phyloP scores from a whole-genome alignment of 257 asterid species.

The Galeopsis tetrahit region DNA sequence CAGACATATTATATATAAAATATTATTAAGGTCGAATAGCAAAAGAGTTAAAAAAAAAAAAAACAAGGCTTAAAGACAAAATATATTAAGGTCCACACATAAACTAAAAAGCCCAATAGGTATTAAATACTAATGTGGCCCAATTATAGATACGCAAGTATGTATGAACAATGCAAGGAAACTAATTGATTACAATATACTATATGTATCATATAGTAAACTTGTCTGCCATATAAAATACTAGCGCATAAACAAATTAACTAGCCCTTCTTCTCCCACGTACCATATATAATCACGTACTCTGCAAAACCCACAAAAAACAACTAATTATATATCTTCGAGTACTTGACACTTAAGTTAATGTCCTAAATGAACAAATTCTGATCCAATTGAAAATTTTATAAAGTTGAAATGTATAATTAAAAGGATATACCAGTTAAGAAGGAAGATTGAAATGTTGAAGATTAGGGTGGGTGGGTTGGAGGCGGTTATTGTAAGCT shows the following conservation, averaged over 20 bases:
- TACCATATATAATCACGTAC: slow-evolving; percentile 25
- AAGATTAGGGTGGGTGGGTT: slow-evolving; percentile 72
- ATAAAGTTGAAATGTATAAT: too few species aligned
- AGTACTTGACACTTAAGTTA: too few species aligned
- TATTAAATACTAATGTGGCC: background rate
- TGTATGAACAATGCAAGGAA: background rate
- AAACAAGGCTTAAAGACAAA: background rate
- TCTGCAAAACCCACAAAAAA: slow-evolving; percentile 32
- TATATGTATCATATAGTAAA: background rate
- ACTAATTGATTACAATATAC: background rate
- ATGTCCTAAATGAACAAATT: too few species aligned
- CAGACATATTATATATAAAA: too few species aligned
- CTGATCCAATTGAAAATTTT: too few species aligned
- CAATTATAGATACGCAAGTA: background rate
- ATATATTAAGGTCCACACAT: background rate
- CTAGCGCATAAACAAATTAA: background rate
- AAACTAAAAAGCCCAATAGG: background rate
- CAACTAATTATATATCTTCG: background rate
- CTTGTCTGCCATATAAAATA: background rate
- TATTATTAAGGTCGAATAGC: background rate
- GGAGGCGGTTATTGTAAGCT: slow-evolving; percentile 55
- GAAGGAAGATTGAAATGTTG: slow-evolving; percentile 43
- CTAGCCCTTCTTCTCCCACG: background rate
- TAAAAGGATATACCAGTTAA: slow-evolving; percentile 2
- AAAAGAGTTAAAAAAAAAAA: background rate